Conservation (phyloP, 2,329 filamentous ascomycete genomes). For the Fusarium hainanense region DNA sequence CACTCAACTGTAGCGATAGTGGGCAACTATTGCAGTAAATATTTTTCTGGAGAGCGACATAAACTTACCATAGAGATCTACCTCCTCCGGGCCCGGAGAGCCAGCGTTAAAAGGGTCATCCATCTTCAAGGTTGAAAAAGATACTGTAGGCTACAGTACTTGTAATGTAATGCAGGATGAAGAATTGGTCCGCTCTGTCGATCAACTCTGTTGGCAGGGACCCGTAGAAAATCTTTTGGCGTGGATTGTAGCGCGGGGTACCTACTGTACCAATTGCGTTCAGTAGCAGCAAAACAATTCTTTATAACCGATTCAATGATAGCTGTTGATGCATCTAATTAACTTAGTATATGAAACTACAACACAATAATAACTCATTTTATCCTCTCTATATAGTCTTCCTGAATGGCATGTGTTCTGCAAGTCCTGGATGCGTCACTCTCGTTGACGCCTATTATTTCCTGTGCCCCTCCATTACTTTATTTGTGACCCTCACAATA, state of each 20-base stretch:
- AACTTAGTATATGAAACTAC: not conserved
- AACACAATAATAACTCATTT: not conserved
- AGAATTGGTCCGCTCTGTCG: slow-evolving; percentile 41
- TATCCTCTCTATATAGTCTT: not conserved
- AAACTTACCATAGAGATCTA: slow-evolving; percentile 71
- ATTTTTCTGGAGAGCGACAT: not conserved
- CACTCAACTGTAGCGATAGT: not conserved
- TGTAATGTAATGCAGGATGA: slow-evolving; percentile 44
- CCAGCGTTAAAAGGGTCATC: slow-evolving; percentile 43
- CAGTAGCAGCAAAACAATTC: not conserved
- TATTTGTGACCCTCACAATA: not conserved
- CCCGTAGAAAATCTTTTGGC: slow-evolving; percentile 45
- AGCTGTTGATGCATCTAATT: not conserved
- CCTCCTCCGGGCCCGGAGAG: slow-evolving; percentile 53
- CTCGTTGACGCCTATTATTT: slow-evolving; percentile 30
- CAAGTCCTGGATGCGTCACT: slow-evolving; percentile 36
- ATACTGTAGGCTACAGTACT: slow-evolving; percentile 31
- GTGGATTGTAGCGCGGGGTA: slow-evolving; percentile 40
- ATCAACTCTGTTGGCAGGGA: slow-evolving; percentile 36
- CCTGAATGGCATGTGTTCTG: not conserved
- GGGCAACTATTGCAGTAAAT: not conserved
- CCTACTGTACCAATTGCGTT: slow-evolving; percentile 10
- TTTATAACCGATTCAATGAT: not conserved
- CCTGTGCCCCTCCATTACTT: not conserved
- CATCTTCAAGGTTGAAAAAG: slow-evolving; percentile 37